Evolutionary conservation across 1,284 basidiomycete species (phyloP), one percentile per base, ranked within the genome.

Genomic region (Hemileia vastatrix): DNA sequence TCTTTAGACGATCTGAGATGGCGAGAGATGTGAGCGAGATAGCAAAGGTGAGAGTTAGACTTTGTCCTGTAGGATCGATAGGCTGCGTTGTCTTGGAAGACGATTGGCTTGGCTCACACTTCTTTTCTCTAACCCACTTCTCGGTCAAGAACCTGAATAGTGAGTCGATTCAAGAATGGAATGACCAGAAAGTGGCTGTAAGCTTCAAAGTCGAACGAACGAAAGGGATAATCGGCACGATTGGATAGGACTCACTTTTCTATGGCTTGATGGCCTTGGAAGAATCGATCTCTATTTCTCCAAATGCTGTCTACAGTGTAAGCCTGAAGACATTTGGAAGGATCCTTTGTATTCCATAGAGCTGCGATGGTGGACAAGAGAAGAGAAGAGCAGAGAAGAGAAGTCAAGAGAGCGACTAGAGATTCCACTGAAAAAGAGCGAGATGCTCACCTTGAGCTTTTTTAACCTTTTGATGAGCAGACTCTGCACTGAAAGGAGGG

Each of bases 251-350:
- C n/a, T n/a, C n/a, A n/a, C n/a, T 75, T 67, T 63, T 79, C 76
- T 51, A 84, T 80, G 54, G 79, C 78, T 3, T 76, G 76, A 33
- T 77, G 78, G 0, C 83, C 83, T 27, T 69, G 67, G 63, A 81
- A 69, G 72, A 85, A 85, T 15, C 72, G 61, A 67, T 80, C 80
- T 44, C 84, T 77, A 74, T 85, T 85, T 24, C 84, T 77, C 83
- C 83, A 84, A 67, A 81, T 76, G 3, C 78, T 81, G 69, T 83
- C 80, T 21, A 71, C 66, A 0, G 83, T 83, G 74, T 84, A 84
- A 0, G 81, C 83, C 3, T 77, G 74, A 1, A 77, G 69, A 27
- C 77, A 70, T 19, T 67, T 67, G 23, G 67, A 53, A 0, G 76
- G 69, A 19, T 72, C 64, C 21, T 64, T 52, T n/a, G 71, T 72